Conservation (phyloP, 176 grass and related monocot species). For the Triticum monococcum region DNA sequence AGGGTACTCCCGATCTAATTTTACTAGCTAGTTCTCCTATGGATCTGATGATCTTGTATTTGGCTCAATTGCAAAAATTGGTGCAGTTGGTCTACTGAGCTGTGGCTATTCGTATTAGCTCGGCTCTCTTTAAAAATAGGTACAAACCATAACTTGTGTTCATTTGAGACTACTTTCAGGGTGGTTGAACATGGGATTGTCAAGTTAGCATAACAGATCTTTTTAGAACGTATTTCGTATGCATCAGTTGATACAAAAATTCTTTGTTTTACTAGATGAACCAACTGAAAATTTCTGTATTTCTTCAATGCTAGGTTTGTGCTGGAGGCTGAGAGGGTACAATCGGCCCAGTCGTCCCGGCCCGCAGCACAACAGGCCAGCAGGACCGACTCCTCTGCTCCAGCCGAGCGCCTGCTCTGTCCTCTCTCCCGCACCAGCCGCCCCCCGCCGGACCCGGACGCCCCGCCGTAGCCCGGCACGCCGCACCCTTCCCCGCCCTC, state of each 20-base stretch:
- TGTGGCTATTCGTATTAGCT: neutral
- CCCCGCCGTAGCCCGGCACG: too few species aligned
- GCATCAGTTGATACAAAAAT: neutral
- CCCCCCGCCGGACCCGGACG: too few species aligned
- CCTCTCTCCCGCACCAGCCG: too few species aligned
- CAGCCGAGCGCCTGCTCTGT: too few species aligned
- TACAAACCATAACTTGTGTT: neutral
- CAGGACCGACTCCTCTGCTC: too few species aligned
- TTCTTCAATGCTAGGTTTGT: conserved; percentile 45
- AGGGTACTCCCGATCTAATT: neutral
- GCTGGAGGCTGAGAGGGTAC: conserved; percentile 21
- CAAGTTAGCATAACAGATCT: neutral
- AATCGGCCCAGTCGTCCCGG: too few species aligned
- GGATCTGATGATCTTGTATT: neutral
- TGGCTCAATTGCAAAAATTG: neutral
- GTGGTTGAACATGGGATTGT: neutral
- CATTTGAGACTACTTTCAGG: neutral
- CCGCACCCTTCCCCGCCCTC: too few species aligned
- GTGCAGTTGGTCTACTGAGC: neutral
- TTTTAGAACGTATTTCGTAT: neutral
- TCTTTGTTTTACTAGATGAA: neutral
- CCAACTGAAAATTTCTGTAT: conserved; percentile 10
- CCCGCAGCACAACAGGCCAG: too few species aligned
- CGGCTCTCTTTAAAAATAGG: neutral
- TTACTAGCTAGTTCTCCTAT: neutral